A percentile compares a stretch with the other conserved stretches of the same genome.
Conservation (phyloP, 345 rosid genomes). For the Euphorbia tirucalli region DNA sequence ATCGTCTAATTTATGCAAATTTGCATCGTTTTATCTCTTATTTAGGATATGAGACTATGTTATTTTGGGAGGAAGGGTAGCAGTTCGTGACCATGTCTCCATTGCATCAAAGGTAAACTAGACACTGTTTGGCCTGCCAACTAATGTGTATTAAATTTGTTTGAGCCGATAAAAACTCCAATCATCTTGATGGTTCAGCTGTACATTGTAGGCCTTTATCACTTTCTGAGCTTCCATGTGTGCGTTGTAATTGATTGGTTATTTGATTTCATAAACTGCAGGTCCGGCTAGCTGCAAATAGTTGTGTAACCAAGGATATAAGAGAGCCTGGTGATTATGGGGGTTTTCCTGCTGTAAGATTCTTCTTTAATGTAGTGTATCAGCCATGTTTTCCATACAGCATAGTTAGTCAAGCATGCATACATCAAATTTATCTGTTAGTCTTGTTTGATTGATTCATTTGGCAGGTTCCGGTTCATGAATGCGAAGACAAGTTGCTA, state of each 20-base stretch:
- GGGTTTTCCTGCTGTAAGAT: conserved; percentile 83
- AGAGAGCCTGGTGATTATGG: conserved; percentile 79
- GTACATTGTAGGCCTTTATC: too few relatives aligned
- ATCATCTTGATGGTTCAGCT: too few relatives aligned
- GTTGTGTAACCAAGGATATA: conserved; percentile 73
- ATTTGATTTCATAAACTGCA: conserved; percentile 24
- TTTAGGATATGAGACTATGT: conserved; percentile 67
- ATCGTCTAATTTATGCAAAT: background rate
- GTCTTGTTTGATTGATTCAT: conserved; percentile 7
- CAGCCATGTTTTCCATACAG: conserved; percentile 4
- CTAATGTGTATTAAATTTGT: too few relatives aligned
- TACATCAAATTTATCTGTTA: too few relatives aligned
- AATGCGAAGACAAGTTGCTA: conserved; percentile 66
- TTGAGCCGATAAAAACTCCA: too few relatives aligned
- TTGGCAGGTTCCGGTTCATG: conserved; percentile 61
- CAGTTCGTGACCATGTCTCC: conserved; percentile 66
- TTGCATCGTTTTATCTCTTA: background rate
- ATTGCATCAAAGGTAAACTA: conserved; percentile 75
- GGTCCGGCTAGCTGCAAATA: conserved; percentile 80
- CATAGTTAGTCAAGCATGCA: background rate
- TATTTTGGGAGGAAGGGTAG: conserved; percentile 65
- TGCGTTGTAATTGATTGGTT: too few relatives aligned
- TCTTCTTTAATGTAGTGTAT: background rate
- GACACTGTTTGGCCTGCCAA: too few relatives aligned
- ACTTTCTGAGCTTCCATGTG: too few relatives aligned